These are phyloP conservation scores for Fraxinus velutina DNA, from an alignment of 305 asterid genomes.

Conservation along the genomic window DNA sequence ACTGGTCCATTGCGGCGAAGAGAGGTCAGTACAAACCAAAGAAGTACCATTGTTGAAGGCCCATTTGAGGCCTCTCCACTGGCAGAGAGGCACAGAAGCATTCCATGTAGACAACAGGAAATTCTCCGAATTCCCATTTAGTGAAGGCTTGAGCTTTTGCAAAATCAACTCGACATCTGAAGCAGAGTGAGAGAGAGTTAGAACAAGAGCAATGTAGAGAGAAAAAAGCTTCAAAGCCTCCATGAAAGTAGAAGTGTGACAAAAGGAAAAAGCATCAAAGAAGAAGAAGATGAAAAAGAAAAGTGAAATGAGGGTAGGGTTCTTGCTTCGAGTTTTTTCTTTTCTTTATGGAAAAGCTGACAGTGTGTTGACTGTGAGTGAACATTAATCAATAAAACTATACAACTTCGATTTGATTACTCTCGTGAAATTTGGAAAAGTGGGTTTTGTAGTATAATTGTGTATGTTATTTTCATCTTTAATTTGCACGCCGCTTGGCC, in stretches of 20 bases:
- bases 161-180: slow-evolving; percentile 73
- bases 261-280: slow-evolving; percentile 12
- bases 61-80: slow-evolving; percentile 90
- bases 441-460: neutral
- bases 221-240: slow-evolving; percentile 39
- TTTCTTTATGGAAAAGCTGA: slow-evolving; percentile 59
- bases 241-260: slow-evolving; percentile 29
- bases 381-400: neutral
- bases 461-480: neutral
- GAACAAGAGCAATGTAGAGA: slow-evolving; percentile 30
- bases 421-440: neutral
- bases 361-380: slow-evolving; percentile 42
- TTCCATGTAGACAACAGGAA: slow-evolving; percentile 73
- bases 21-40: slow-evolving; percentile 50
- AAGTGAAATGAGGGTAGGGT: neutral
- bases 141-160: slow-evolving; percentile 61
- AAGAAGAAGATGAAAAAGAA: neutral
- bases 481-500: neutral
- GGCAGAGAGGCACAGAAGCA: slow-evolving; percentile 70
- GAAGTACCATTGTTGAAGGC: slow-evolving; percentile 53
- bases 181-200: slow-evolving; percentile 25
- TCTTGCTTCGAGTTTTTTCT: slow-evolving; percentile 20
- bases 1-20: slow-evolving; percentile 77
- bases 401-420: slow-evolving; percentile 18
- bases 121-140: slow-evolving; percentile 64